Percentiles rank a stretch among this genome's conserved stretches.
phyloP scores from a whole-genome alignment of 2,329 filamentous ascomycete species.

The Fusarium continuum region DNA sequence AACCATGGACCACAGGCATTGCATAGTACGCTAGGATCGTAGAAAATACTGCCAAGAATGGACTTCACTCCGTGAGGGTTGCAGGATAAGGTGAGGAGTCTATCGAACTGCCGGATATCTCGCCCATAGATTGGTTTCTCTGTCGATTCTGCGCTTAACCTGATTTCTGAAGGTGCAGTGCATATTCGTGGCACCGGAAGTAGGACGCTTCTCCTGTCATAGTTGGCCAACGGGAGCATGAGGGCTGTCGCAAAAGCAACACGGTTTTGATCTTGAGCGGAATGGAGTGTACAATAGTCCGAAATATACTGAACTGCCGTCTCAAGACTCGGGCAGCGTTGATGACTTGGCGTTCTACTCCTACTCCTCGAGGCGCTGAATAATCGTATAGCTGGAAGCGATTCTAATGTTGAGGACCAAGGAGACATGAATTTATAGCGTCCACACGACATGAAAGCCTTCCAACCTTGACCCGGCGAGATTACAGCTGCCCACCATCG shows the following conservation, averaged over 20 bases:
- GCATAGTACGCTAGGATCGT: slow-evolving; percentile 20
- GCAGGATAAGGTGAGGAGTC: slow-evolving; percentile 23
- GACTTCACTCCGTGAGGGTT: slow-evolving; percentile 9
- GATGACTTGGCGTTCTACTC: not conserved
- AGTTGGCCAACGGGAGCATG: not conserved
- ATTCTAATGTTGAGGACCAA: not conserved
- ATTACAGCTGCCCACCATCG: not conserved
- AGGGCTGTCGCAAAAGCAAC: not conserved
- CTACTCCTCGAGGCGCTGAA: not conserved
- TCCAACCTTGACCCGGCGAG: not conserved
- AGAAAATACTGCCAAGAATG: slow-evolving; percentile 15
- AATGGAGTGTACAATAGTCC: not conserved
- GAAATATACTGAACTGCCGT: not conserved
- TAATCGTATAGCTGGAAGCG: not conserved
- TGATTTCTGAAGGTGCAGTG: not conserved
- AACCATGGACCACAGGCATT: slow-evolving; percentile 19
- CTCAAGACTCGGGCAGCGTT: not conserved
- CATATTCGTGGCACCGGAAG: not conserved
- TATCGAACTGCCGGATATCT: slow-evolving; percentile 14
- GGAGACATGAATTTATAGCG: not conserved
- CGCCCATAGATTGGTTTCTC: slow-evolving; percentile 2
- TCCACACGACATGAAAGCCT: not conserved
- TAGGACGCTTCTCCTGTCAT: not conserved
- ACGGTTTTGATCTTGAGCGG: not conserved
- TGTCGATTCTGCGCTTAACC: not conserved